These are phyloP conservation scores for Phytophthora sp. DNA, from an alignment of 352 stramenopile species.

Conservation along the genomic window DNA sequence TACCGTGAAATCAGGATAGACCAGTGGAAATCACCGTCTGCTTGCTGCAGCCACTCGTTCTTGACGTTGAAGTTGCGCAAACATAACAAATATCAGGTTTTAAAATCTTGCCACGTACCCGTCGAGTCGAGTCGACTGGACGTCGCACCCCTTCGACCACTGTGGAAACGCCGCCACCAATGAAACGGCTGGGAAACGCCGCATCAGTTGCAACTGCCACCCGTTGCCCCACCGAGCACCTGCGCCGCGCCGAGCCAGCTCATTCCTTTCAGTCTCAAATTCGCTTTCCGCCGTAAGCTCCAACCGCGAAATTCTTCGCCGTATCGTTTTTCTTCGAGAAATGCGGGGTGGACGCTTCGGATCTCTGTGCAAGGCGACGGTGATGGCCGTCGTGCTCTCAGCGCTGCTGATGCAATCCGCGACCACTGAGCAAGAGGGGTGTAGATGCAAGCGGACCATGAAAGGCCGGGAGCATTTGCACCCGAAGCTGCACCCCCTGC, in stretches of 20 bases:
- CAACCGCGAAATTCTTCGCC: slow-evolving; percentile 1
- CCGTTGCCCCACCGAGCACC: neutral
- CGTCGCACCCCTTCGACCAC: slow-evolving; percentile 27
- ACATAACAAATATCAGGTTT: slow-evolving; percentile 5
- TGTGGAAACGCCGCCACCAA: slow-evolving; percentile 24
- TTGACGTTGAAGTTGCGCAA: no score
- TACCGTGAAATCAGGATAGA: no score
- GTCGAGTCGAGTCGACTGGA: no score
- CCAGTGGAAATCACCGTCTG: no score
- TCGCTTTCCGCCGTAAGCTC: slow-evolving; percentile 21
- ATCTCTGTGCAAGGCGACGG: slow-evolving; percentile 15
- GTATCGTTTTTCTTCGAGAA: slow-evolving; percentile 8
- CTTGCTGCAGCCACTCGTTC: no score
- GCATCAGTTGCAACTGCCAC: slow-evolving; percentile 20
- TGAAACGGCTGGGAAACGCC: slow-evolving; percentile 29
- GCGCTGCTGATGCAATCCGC: slow-evolving; percentile 14
- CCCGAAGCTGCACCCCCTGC: slow-evolving; percentile 49
- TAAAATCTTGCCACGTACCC: slow-evolving; percentile 28
- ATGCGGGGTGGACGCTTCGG: slow-evolving; percentile 20
- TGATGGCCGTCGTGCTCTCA: slow-evolving; percentile 26
- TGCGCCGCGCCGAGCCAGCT: no score
- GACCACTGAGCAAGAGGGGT: slow-evolving; percentile 28
- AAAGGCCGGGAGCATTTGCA: slow-evolving; percentile 77
- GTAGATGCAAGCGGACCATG: slow-evolving; percentile 74
- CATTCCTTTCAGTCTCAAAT: slow-evolving; percentile 34